Evolutionary conservation across 2,329 filamentous ascomycete genomes (phyloP).

Genomic region (Scopulariopsis brevicaulis): DNA sequence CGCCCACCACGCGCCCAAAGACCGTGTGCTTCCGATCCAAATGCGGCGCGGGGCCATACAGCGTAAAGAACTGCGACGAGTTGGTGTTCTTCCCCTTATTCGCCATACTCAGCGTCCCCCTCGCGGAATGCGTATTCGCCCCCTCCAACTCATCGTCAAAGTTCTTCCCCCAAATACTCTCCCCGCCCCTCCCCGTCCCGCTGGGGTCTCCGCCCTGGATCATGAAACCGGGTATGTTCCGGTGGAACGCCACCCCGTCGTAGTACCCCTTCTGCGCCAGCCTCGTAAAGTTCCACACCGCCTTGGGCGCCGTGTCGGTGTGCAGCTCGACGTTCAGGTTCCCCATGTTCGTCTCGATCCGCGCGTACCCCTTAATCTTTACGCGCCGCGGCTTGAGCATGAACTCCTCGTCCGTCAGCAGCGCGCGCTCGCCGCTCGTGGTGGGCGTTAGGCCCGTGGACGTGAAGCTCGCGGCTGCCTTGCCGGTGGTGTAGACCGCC

Average conservation of each 20-base stretch:
- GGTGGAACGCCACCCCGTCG: slow-evolving; percentile 71
- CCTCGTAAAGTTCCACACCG: slow-evolving; percentile 94
- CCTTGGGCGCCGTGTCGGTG: slow-evolving; percentile 81
- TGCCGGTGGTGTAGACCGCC: slow-evolving; percentile 80
- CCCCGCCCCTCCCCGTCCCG: slow-evolving; percentile 81
- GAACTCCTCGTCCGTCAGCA: slow-evolving; percentile 89
- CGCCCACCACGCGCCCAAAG: slow-evolving; percentile 77
- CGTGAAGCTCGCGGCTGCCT: slow-evolving; percentile 87
- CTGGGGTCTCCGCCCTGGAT: slow-evolving; percentile 93
- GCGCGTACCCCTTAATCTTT: slow-evolving; percentile 82
- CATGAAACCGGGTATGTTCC: slow-evolving; percentile 95
- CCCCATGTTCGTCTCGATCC: slow-evolving; percentile 77
- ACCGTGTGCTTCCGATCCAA: slow-evolving; percentile 96
- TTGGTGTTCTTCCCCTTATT: slow-evolving; percentile 99
- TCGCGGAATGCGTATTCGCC: slow-evolving; percentile 67
- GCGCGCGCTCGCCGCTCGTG: slow-evolving; percentile 75
- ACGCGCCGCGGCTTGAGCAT: slow-evolving; percentile 87
- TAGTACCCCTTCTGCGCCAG: slow-evolving; percentile 88
- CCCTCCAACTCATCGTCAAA: slow-evolving; percentile 93
- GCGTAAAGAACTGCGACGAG: slow-evolving; percentile 89
- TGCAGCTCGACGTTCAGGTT: slow-evolving; percentile 82
- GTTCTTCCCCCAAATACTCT: slow-evolving; percentile 86
- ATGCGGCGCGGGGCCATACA: slow-evolving; percentile 74
- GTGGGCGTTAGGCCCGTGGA: slow-evolving; percentile 88
- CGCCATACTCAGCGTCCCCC: slow-evolving; percentile 84